A percentile compares a stretch with the other conserved stretches of the same genome.
These are phyloP conservation scores for Botryosphaeria dothidea DNA, from an alignment of 2,329 filamentous ascomycete species.

Conservation along the genomic window DNA sequence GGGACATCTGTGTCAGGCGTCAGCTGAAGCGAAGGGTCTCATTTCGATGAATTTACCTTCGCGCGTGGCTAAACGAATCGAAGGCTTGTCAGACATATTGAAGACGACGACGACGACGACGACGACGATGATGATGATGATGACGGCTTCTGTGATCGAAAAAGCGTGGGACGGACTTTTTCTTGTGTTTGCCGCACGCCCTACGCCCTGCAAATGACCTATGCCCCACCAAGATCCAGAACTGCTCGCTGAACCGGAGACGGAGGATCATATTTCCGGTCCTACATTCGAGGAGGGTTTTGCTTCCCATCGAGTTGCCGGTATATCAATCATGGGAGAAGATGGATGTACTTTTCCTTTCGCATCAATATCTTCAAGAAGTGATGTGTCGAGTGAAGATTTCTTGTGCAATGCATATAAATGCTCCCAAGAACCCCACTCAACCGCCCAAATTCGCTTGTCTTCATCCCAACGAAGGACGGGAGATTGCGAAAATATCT, in stretches of 20 bases:
- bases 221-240: neutral
- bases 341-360: neutral
- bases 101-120: neutral
- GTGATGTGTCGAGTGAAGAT: neutral
- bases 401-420: neutral
- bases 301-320: neutral
- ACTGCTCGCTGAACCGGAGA: neutral
- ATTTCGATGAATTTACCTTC: slow-evolving; percentile 49
- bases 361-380: slow-evolving; percentile 1
- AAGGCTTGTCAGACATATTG: slow-evolving; percentile 24
- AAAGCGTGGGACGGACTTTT: neutral
- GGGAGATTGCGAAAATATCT: slow-evolving; percentile 43
- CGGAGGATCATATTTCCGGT: slow-evolving; percentile 13
- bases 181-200: too few species aligned
- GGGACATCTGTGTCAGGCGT: slow-evolving; percentile 64
- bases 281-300: neutral
- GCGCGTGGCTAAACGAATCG: slow-evolving; percentile 60
- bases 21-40: neutral
- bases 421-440: slow-evolving; percentile 31
- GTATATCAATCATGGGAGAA: neutral
- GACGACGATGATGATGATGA: neutral
- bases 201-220: neutral
- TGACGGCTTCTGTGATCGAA: neutral
- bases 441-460: slow-evolving; percentile 32
- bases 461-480: slow-evolving; percentile 33